phyloP scores from a whole-genome alignment of 768 basidiomycete genomes.

The Lyophyllum decastes region DNA sequence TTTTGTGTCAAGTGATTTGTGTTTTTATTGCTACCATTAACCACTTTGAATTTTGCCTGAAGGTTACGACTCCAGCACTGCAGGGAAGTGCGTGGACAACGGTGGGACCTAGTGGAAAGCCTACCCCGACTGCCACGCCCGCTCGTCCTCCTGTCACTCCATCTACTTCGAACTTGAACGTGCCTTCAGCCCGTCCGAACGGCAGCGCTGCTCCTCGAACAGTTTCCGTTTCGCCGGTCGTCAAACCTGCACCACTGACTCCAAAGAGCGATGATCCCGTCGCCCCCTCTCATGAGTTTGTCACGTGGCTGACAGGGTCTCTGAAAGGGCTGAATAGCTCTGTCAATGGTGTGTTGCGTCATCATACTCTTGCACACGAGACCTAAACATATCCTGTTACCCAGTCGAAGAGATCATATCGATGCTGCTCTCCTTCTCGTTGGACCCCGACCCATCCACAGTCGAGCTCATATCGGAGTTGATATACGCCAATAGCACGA shows the following conservation, averaged over 20 bases:
- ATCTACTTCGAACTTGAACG: conserved; percentile 29
- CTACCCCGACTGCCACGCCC: conserved; percentile 32
- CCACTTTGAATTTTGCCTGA: conserved; percentile 8
- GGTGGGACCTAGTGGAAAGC: conserved; percentile 79
- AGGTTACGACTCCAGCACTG: conserved; percentile 27
- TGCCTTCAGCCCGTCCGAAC: conserved; percentile 38
- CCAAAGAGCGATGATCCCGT: conserved; percentile 64
- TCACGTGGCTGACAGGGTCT: conserved; percentile 87
- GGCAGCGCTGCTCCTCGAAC: conserved; percentile 38
- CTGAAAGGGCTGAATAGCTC: conserved; percentile 75
- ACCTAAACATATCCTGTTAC: conserved; percentile 2
- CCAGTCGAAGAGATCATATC: conserved; percentile 94
- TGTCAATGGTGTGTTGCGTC: conserved; percentile 60
- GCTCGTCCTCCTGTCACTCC: conserved; percentile 30
- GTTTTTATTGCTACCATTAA: neutral
- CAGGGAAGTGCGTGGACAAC: conserved; percentile 77
- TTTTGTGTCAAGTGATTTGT: conserved; percentile 5
- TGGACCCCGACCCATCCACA: conserved; percentile 82
- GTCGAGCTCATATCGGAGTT: conserved; percentile 93
- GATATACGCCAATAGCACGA: conserved; percentile 93
- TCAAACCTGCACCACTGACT: conserved; percentile 30
- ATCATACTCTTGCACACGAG: neutral
- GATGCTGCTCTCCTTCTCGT: conserved; percentile 92
- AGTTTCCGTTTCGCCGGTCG: conserved; percentile 33
- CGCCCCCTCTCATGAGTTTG: conserved; percentile 84